Conservation (phyloP, 345 rosid genomes). For the Eucalyptus guilfoylei region DNA sequence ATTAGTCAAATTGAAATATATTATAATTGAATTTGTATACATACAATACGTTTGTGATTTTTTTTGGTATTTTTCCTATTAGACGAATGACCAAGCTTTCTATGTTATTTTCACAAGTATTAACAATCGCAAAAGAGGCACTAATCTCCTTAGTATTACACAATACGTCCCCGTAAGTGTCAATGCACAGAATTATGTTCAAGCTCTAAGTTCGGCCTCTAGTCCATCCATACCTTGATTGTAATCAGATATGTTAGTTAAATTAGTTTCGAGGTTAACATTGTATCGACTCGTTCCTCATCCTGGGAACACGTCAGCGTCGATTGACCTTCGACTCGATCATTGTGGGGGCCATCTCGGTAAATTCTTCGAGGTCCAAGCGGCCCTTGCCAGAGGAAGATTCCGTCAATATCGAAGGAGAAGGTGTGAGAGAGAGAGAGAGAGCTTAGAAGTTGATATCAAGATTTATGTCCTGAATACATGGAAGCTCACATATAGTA, state of each 20-base stretch:
- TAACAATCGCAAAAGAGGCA: background rate
- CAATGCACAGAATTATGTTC: background rate
- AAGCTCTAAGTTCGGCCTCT: background rate
- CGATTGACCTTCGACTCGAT: background rate
- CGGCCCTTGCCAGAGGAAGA: background rate
- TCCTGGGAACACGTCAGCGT: too few species aligned
- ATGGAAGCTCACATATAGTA: background rate
- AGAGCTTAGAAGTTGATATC: background rate
- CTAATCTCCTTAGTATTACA: background rate
- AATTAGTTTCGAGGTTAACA: background rate
- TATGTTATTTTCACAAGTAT: background rate
- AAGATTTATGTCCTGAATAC: background rate
- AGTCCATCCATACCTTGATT: background rate
- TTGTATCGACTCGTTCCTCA: background rate
- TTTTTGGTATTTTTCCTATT: rapidly evolving
- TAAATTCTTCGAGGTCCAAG: background rate
- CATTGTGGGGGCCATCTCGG: background rate
- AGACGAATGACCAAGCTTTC: background rate
- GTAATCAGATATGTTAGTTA: background rate
- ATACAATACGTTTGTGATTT: rapidly evolving
- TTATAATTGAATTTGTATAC: too few species aligned
- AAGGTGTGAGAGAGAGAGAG: background rate
- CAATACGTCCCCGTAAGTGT: background rate
- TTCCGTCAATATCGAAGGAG: background rate
- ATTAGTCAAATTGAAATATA: background rate